A percentile compares a stretch with the other conserved stretches of the same genome.
Evolutionary conservation across 2,329 filamentous ascomycete species (phyloP).

Genomic region (Chrysoporthe cubensis): DNA sequence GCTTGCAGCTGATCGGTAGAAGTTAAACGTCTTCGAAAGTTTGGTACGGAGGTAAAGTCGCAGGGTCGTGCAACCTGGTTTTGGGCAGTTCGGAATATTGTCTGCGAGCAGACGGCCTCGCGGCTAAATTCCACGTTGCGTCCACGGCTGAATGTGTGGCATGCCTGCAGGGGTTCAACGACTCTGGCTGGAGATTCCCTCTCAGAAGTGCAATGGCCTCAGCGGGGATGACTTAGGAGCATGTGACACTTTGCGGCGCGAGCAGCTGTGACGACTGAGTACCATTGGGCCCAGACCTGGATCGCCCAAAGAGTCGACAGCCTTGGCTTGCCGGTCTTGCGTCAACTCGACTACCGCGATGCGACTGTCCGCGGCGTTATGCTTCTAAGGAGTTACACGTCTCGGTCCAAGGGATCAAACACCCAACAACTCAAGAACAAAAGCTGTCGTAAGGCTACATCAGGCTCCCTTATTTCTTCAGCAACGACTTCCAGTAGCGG

Average conservation of each 20-base stretch:
- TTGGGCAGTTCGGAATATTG: slow-evolving; percentile 1
- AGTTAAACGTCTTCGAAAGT: background rate
- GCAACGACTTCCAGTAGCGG: background rate
- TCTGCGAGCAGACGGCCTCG: background rate
- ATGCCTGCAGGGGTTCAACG: background rate
- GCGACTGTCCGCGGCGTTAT: background rate
- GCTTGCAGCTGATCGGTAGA: background rate
- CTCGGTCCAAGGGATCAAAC: background rate
- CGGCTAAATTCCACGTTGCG: slow-evolving; percentile 10
- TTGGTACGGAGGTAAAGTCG: slow-evolving; percentile 3
- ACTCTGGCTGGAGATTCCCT: background rate
- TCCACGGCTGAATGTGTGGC: background rate
- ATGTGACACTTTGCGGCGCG: background rate
- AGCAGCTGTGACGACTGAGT: background rate
- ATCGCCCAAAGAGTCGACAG: background rate
- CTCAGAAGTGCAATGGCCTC: background rate
- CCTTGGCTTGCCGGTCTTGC: background rate
- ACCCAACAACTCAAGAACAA: background rate
- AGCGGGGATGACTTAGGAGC: background rate
- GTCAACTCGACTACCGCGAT: background rate
- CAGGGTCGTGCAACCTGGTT: background rate
- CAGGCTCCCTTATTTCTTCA: background rate
- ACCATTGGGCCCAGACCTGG: background rate
- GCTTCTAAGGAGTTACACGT: background rate
- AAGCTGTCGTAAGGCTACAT: background rate